These are phyloP conservation scores for Hydnum rufescens DNA, from an alignment of 768 basidiomycete species.

Conservation along the genomic window DNA sequence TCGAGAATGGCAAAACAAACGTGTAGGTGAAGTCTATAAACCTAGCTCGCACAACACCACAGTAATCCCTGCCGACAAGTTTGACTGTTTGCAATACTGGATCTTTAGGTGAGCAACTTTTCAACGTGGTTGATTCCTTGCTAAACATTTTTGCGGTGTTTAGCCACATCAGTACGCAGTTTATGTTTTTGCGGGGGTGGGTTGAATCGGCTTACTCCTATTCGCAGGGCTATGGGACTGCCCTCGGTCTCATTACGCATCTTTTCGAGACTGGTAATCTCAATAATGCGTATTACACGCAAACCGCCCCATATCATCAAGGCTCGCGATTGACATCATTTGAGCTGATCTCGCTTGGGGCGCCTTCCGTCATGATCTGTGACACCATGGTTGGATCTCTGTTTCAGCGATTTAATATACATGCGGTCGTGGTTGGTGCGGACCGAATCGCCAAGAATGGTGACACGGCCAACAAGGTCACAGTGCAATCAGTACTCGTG, in stretches of 20 bases:
- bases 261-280: constrained; percentile 63
- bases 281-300: constrained; percentile 74
- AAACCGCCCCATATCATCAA: constrained; percentile 88
- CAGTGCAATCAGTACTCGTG: constrained; percentile 4
- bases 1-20: constrained; percentile 34
- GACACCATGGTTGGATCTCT: constrained; percentile 95
- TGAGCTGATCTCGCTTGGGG: constrained; percentile 66
- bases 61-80: not conserved
- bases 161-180: not conserved
- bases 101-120: constrained; percentile 54
- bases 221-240: constrained; percentile 79
- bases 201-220: constrained; percentile 3
- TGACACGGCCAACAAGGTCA: constrained; percentile 88
- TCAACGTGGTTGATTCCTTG: not conserved
- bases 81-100: constrained; percentile 98
- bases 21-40: constrained; percentile 18
- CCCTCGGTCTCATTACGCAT: constrained; percentile 81
- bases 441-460: constrained; percentile 83
- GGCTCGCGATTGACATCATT: constrained; percentile 62
- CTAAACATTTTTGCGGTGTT: not conserved
- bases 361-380: constrained; percentile 85
- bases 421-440: constrained; percentile 70
- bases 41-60: not conserved
- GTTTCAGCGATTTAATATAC: constrained; percentile 70
- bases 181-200: not conserved